phyloP scores from a whole-genome alignment of 176 grass and related monocot genomes.

The Oryza glaberrima region DNA sequence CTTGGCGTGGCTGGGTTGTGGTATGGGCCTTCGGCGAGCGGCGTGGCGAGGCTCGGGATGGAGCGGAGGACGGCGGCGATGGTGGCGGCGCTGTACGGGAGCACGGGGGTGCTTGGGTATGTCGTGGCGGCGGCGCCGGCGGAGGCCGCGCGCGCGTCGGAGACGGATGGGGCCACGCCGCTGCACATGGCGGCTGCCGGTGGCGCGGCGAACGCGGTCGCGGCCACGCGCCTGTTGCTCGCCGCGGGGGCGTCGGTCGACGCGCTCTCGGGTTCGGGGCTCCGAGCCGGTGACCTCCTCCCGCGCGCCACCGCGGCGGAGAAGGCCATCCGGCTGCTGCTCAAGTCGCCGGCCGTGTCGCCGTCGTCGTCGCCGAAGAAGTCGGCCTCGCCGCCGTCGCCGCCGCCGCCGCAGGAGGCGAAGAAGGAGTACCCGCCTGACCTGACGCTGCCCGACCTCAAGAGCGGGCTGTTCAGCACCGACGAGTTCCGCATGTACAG shows the following conservation, averaged over 20 bases:
- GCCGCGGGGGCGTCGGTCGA: slow-evolving; percentile 59
- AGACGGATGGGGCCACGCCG: slow-evolving; percentile 67
- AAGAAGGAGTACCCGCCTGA: slow-evolving; percentile 94
- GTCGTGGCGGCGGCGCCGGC: slow-evolving; percentile 43
- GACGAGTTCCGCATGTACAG: slow-evolving; percentile 97
- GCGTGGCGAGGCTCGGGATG: slow-evolving; percentile 26
- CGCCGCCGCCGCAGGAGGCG: slow-evolving; percentile 22
- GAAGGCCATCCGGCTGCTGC: slow-evolving; percentile 47
- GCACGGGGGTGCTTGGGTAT: slow-evolving; percentile 51
- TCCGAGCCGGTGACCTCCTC: slow-evolving; percentile 64
- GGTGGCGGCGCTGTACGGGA: slow-evolving; percentile 85
- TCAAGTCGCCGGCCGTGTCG: slow-evolving; percentile 35
- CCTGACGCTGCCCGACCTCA: slow-evolving; percentile 87
- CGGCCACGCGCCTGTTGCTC: slow-evolving; percentile 59
- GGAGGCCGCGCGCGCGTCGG: slow-evolving; percentile 56
- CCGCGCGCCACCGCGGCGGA: slow-evolving; percentile 42
- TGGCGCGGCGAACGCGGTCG: slow-evolving; percentile 41
- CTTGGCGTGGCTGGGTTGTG: slow-evolving; percentile 34
- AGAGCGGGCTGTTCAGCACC: slow-evolving; percentile 84
- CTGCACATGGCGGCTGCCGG: slow-evolving; percentile 72
- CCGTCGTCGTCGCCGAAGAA: slow-evolving; percentile 54
- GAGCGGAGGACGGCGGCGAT: slow-evolving; percentile 79
- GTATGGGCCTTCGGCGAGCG: slow-evolving; percentile 61
- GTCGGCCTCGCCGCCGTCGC: slow-evolving; percentile 28
- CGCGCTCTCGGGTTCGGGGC: slow-evolving; percentile 42